These are phyloP conservation scores for Starmerella stellata DNA, from an alignment of 805 yeast genomes.

Conservation along the genomic window DNA sequence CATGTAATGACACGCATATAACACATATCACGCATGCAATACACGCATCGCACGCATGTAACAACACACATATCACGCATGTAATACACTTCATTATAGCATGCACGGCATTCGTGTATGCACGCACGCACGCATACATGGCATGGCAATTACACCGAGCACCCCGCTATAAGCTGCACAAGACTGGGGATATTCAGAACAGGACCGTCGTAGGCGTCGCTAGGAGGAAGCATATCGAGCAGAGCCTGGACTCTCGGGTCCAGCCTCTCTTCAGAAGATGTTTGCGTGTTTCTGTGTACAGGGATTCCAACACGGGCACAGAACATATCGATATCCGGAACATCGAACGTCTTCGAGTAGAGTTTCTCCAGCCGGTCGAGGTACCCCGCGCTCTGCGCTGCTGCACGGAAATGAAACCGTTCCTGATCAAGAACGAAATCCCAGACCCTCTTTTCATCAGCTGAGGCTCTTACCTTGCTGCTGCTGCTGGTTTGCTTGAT, in stretches of 20 bases:
- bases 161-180: slow-evolving; percentile 8
- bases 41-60: too few relatives aligned
- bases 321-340: slow-evolving; percentile 26
- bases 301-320: slow-evolving; percentile 14
- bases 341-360: slow-evolving; percentile 48
- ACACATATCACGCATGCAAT: too few relatives aligned
- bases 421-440: background rate
- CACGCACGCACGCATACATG: slow-evolving; percentile 21
- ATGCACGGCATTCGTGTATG: too few relatives aligned
- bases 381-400: background rate
- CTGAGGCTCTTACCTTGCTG: background rate
- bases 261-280: background rate
- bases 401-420: background rate
- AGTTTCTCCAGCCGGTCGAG: slow-evolving; percentile 49
- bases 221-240: slow-evolving; percentile 13
- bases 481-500: too few relatives aligned
- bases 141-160: slow-evolving; percentile 10
- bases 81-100: too few relatives aligned
- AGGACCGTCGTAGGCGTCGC: slow-evolving; percentile 15
- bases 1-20: too few relatives aligned
- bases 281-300: background rate
- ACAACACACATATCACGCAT: too few relatives aligned
- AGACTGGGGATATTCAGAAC: slow-evolving; percentile 8
- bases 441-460: background rate
- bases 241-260: slow-evolving; percentile 3